These are phyloP conservation scores for Sclerotinia subarctica DNA, from an alignment of 2,329 filamentous ascomycete genomes.

Conservation along the genomic window DNA sequence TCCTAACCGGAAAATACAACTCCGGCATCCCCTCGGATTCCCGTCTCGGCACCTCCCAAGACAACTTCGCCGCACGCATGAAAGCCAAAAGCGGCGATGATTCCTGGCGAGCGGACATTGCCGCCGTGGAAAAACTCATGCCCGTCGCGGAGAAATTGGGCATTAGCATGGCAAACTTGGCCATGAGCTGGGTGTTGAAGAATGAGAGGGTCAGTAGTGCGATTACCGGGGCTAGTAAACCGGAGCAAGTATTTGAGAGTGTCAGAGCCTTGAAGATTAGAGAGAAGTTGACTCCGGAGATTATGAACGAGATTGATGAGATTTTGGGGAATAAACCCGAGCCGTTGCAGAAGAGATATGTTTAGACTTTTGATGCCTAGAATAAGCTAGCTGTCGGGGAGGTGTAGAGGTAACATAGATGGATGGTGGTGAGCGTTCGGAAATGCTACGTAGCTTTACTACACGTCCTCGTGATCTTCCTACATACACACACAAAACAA, in stretches of 20 bases:
- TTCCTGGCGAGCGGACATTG: conserved; percentile 53
- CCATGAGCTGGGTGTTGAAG: conserved; percentile 60
- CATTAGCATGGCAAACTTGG: conserved; percentile 50
- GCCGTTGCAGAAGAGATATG: conserved; percentile 33
- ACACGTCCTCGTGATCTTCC: neutral
- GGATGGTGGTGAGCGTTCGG: neutral
- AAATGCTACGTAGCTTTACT: neutral
- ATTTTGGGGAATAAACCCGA: conserved; percentile 58
- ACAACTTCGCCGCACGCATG: conserved; percentile 46
- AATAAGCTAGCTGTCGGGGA: too few relatives aligned
- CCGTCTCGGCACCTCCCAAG: conserved; percentile 54
- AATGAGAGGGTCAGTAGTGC: conserved; percentile 60
- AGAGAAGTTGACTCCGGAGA: conserved; percentile 56
- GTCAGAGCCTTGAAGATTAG: conserved; percentile 50
- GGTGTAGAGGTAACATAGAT: neutral
- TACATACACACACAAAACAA: neutral
- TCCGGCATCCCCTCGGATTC: conserved; percentile 58
- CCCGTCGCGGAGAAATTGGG: conserved; percentile 63
- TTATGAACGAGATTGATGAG: conserved; percentile 58
- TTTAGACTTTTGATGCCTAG: conserved; percentile 8
- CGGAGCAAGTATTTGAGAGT: conserved; percentile 60
- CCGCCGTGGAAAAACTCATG: conserved; percentile 57
- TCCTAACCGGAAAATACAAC: conserved; percentile 67
- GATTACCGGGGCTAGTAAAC: conserved; percentile 57
- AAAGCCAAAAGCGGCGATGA: conserved; percentile 46